These are phyloP conservation scores for Neurospora sublineolata DNA, from an alignment of 495 filamentous ascomycete genomes.

Conservation along the genomic window DNA sequence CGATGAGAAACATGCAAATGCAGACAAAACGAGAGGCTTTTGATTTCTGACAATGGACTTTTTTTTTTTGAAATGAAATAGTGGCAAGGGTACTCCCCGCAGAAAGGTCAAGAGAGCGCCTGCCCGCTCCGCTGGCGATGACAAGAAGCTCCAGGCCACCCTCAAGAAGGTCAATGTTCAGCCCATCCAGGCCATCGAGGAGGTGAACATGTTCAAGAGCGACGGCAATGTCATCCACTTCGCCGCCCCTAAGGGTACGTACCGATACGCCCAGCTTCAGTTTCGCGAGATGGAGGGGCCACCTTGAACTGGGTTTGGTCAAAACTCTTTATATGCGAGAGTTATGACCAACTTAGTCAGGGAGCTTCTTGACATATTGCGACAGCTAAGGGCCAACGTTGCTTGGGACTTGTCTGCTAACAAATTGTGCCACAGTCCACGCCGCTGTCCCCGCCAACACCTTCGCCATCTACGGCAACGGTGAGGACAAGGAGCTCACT, in stretches of 20 bases:
- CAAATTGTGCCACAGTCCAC: conserved; percentile 53
- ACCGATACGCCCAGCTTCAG: neutral
- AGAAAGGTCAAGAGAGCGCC: conserved; percentile 97
- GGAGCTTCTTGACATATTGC: neutral
- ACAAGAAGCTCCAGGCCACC: conserved; percentile 96
- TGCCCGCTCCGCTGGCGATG: conserved; percentile 79
- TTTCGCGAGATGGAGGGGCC: neutral
- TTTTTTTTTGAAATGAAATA: conserved; percentile 25
- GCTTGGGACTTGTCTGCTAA: neutral
- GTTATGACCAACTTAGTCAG: neutral
- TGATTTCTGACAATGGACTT: conserved; percentile 12
- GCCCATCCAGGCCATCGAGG: conserved; percentile 97
- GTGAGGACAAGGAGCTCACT: conserved; percentile 98
- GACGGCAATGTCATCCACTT: conserved; percentile 99
- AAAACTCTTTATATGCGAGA: neutral
- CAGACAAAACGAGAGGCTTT: neutral
- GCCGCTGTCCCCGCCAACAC: conserved; percentile 91
- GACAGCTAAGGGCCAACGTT: neutral
- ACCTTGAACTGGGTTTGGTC: neutral
- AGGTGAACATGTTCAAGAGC: conserved; percentile 99
- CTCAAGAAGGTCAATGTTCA: conserved; percentile 94
- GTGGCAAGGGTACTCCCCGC: conserved; percentile 95
- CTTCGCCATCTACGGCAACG: conserved; percentile 97
- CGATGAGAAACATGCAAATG: neutral
- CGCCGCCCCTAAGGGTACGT: conserved; percentile 84